phyloP scores from a whole-genome alignment of 2,329 filamentous ascomycete genomes.

The Clarireedia sp. region DNA sequence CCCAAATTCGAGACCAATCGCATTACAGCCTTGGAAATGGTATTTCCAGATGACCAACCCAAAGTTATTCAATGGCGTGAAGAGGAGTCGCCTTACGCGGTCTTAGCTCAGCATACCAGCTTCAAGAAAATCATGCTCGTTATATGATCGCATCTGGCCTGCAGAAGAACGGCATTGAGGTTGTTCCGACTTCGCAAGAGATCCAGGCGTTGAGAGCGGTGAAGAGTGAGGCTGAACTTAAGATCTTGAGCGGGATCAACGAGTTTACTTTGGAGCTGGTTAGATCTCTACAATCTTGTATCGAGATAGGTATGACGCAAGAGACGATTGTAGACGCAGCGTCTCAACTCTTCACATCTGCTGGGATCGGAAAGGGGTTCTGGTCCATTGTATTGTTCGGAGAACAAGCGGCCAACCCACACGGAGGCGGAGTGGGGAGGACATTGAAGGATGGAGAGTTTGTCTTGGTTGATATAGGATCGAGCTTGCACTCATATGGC shows the following conservation, averaged over 20 bases:
- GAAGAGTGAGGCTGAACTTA: slow-evolving; percentile 48
- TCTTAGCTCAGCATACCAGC: slow-evolving; percentile 37
- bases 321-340: slow-evolving; percentile 46
- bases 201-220: slow-evolving; percentile 50
- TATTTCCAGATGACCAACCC: slow-evolving; percentile 34
- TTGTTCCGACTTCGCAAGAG: slow-evolving; percentile 42
- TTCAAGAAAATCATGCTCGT: slow-evolving; percentile 45
- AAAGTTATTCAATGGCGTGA: slow-evolving; percentile 53
- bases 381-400: slow-evolving; percentile 57
- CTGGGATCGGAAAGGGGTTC: slow-evolving; percentile 45
- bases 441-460: slow-evolving; percentile 45
- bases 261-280: slow-evolving; percentile 53
- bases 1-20: slow-evolving; percentile 53
- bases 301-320: slow-evolving; percentile 47
- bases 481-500: slow-evolving; percentile 50
- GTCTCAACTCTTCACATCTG: slow-evolving; percentile 41
- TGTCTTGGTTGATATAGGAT: slow-evolving; percentile 52
- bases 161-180: slow-evolving; percentile 41
- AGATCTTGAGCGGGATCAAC: slow-evolving; percentile 51
- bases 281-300: slow-evolving; percentile 44
- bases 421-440: slow-evolving; percentile 36
- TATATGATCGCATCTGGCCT: slow-evolving; percentile 56
- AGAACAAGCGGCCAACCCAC: slow-evolving; percentile 33
- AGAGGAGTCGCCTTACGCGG: slow-evolving; percentile 54
- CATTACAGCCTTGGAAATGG: slow-evolving; percentile 49